Base-by-base conservation (phyloP, 208 protist genomes). In the Leishmania arabica region DNA sequence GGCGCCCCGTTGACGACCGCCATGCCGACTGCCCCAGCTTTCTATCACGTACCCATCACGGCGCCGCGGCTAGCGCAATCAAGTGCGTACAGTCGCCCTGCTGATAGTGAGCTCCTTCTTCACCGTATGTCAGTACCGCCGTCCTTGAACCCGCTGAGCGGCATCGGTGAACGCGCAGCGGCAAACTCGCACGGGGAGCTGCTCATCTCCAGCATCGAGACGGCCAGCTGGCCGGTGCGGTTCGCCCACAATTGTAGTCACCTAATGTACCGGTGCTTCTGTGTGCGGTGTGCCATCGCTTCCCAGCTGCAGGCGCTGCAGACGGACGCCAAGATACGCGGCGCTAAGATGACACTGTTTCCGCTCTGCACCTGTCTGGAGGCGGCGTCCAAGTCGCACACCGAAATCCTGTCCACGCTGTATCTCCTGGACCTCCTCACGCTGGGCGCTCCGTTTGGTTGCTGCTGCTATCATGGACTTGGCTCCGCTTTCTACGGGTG, bases 391-490 rank as follows among this genome's bases (percentile, higher is more conserved):
- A 40, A 9, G 31, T 79, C 77, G 8, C 88, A 86, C 77, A 31
- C 84, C 15, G 77, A 82, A 21, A 66, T 87, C 31, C 68, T 95
- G 9, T 84, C 68, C 31, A 75, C 53, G 24, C 88, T 96, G 40
- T 79, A 84, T 13, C 45, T 90, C 31, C 68, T 88, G 21, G 93
- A 96, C 70, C 15, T 86, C 1, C 68, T 96, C 31, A 89, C 91
- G 49, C 68, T 84, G 27, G 91, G 91, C 0, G 73, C 71, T 66
- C 87, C 88, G 45, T 92, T 84, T 76, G 88, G 89, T 1, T 91
- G 66, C 51, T 91, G 84, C 83, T 91, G 81, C 75, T 96, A 95
- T 75, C 89, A 91, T 53, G 93, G 93, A 24, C n/a, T 91, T 40
- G 93, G 93, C n/a, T 92, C 91, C 7, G 74, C 86, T 8, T 73